Conservation (phyloP, 2,329 filamentous ascomycete genomes). For the Emmonsia crescens region DNA sequence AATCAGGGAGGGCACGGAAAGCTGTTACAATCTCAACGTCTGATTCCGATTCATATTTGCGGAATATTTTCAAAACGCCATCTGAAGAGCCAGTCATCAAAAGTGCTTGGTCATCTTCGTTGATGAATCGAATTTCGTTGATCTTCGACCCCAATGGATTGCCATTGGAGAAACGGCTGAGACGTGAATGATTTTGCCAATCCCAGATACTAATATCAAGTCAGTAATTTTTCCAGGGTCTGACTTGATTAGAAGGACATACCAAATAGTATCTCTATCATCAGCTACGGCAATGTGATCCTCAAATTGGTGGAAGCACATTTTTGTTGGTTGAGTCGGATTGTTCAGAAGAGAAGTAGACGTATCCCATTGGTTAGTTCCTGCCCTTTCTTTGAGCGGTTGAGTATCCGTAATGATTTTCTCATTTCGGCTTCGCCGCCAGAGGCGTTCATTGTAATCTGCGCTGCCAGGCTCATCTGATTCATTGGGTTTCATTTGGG, state of each 20-base stretch:
- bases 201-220: constrained; percentile 61
- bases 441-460: constrained; percentile 90
- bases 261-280: constrained; percentile 74
- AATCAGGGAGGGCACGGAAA: constrained; percentile 85
- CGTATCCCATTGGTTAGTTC: constrained; percentile 76
- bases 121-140: constrained; percentile 93
- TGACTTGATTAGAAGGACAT: constrained; percentile 17
- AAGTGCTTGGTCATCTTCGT: constrained; percentile 92
- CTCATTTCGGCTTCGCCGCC: constrained; percentile 87
- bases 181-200: constrained; percentile 64
- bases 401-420: constrained; percentile 85
- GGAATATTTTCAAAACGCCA: constrained; percentile 85
- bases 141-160: constrained; percentile 87
- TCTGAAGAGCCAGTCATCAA: constrained; percentile 93
- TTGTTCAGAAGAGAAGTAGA: constrained; percentile 79
- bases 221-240: constrained; percentile 6
- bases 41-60: constrained; percentile 71
- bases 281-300: constrained; percentile 90
- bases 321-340: constrained; percentile 74
- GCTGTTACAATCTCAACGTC: constrained; percentile 76
- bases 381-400: constrained; percentile 79
- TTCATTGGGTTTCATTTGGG: constrained; percentile 94
- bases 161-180: constrained; percentile 84
- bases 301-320: constrained; percentile 97
- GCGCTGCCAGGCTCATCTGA: constrained; percentile 92